phyloP scores from a whole-genome alignment of 768 basidiomycete genomes.

The Lepiota brunneoincarnata region DNA sequence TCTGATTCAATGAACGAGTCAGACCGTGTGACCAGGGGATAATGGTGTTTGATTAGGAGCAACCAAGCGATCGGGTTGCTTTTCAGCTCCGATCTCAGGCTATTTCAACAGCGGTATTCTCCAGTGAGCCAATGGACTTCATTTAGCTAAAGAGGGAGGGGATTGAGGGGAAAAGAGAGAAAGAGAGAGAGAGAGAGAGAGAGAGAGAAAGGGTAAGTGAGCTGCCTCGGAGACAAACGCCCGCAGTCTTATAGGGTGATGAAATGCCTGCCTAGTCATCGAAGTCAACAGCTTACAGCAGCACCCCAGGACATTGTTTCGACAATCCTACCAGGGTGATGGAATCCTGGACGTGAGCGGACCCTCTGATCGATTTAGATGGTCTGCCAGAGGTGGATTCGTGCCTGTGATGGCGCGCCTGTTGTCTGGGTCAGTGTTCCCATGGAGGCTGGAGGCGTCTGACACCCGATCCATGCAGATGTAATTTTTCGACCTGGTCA shows the following conservation, averaged over 20 bases:
- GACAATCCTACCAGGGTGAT: neutral
- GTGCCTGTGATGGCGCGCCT: conserved; percentile 4
- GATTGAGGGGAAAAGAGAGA: no score
- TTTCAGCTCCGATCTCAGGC: neutral
- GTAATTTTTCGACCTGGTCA: neutral
- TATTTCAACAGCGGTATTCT: neutral
- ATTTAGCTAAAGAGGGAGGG: conserved; percentile 4
- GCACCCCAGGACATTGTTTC: neutral
- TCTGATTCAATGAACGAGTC: no score
- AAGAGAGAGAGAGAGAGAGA: no score
- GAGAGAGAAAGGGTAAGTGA: neutral
- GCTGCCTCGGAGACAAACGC: neutral
- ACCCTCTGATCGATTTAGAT: neutral
- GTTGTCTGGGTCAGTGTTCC: neutral
- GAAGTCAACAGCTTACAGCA: neutral
- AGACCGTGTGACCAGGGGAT: neutral
- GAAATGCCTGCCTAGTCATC: neutral
- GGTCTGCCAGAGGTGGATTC: neutral
- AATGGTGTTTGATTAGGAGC: neutral
- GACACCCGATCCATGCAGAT: no score
- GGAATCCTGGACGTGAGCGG: neutral
- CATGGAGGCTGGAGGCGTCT: neutral
- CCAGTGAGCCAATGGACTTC: neutral
- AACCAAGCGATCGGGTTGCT: neutral
- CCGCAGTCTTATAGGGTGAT: neutral